A percentile compares a stretch with the other conserved stretches of the same genome.
These are phyloP conservation scores for Xenoacremonium recifei DNA, from an alignment of 2,329 filamentous ascomycete species.

Conservation along the genomic window DNA sequence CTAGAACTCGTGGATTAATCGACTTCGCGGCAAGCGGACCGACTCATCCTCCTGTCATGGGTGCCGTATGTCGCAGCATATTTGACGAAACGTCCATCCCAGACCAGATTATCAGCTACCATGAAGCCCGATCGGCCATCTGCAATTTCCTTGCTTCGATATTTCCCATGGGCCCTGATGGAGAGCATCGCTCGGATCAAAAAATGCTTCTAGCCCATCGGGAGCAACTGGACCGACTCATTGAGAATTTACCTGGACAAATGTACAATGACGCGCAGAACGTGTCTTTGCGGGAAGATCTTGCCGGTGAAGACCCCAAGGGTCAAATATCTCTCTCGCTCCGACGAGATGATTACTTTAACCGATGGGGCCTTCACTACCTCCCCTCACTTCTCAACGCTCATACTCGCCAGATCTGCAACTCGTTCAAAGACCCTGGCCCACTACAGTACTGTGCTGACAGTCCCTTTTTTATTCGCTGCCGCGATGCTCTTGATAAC, in stretches of 20 bases:
- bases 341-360: constrained; percentile 35
- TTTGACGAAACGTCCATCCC: constrained; percentile 25
- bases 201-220: constrained; percentile 6
- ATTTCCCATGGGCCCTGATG: constrained; percentile 32
- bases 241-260: constrained; percentile 34
- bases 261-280: constrained; percentile 39
- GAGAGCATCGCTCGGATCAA: constrained; percentile 30
- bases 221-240: constrained; percentile 28
- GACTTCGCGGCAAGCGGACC: constrained; percentile 5
- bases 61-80: constrained; percentile 13
- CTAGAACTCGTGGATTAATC: constrained; percentile 2
- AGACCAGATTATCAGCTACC: constrained; percentile 44
- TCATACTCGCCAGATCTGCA: constrained; percentile 57
- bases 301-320: constrained; percentile 39
- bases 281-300: constrained; percentile 47
- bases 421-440: constrained; percentile 61
- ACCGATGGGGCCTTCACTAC: constrained; percentile 57
- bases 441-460: constrained; percentile 51
- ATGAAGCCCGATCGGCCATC: constrained; percentile 49
- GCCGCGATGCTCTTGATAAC: constrained; percentile 46
- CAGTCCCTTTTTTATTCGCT: constrained; percentile 51
- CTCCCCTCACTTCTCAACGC: constrained; percentile 56
- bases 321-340: constrained; percentile 54
- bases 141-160: constrained; percentile 49
- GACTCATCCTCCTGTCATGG: neutral